Evolutionary conservation across 1,284 basidiomycete species (phyloP).

Genomic region (Microbotryomycetes sp.): DNA sequence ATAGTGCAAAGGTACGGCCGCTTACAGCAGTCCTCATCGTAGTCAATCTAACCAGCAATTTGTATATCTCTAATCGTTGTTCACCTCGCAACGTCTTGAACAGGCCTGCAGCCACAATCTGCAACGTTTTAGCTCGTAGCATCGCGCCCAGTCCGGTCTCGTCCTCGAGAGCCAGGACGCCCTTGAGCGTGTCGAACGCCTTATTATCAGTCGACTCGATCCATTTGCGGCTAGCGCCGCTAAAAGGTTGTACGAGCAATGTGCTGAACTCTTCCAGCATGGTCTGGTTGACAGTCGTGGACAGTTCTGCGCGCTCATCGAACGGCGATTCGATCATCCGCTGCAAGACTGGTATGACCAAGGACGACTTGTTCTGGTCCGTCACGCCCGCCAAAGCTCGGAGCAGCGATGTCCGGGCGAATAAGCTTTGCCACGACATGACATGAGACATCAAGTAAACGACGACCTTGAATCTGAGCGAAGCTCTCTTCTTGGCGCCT

Average conservation of each 20-base stretch:
- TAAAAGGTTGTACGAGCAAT: conserved; percentile 53
- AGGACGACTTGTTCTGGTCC: conserved; percentile 57
- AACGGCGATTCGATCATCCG: conserved; percentile 38
- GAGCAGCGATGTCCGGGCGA: conserved; percentile 52
- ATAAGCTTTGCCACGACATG: conserved; percentile 52
- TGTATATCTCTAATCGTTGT: conserved; percentile 20
- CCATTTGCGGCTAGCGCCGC: conserved; percentile 39
- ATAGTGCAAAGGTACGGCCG: no score
- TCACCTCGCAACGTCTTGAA: conserved; percentile 18
- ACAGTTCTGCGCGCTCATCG: neutral
- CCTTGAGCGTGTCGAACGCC: conserved; percentile 10
- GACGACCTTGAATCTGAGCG: conserved; percentile 61
- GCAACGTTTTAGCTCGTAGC: conserved; percentile 18
- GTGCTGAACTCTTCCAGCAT: conserved; percentile 42
- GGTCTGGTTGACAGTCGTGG: conserved; percentile 28
- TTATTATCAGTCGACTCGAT: conserved; percentile 16
- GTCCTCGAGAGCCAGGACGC: neutral
- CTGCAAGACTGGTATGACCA: conserved; percentile 58
- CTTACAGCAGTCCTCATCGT: conserved; percentile 10
- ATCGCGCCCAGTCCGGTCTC: conserved; percentile 5
- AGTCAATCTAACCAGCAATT: conserved; percentile 19
- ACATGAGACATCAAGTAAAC: conserved; percentile 80
- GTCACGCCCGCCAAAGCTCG: conserved; percentile 54
- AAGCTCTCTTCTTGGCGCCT: conserved; percentile 53
- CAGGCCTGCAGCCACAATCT: conserved; percentile 2